Percentiles rank a stretch among this genome's conserved stretches.
phyloP scores from a whole-genome alignment of 768 basidiomycete species.

The Russula vinacea region DNA sequence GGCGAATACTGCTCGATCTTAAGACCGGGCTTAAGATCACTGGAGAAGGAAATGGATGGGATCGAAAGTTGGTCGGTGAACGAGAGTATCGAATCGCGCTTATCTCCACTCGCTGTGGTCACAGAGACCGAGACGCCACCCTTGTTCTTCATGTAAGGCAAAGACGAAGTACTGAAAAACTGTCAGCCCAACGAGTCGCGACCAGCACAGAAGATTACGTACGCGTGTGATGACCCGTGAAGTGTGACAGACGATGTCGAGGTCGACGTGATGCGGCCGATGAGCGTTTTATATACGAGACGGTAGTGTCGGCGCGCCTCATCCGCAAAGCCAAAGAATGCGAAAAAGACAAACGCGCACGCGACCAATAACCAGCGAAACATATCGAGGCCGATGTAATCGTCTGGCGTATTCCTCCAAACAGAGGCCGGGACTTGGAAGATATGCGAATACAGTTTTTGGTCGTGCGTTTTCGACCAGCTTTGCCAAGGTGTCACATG shows the following conservation, averaged over 20 bases:
- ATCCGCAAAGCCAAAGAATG: conserved; percentile 53
- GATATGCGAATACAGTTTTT: conserved; percentile 46
- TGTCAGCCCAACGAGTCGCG: not conserved
- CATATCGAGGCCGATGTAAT: conserved; percentile 34
- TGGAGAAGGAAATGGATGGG: conserved; percentile 18
- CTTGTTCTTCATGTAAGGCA: conserved; percentile 15
- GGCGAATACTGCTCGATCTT: conserved; percentile 19
- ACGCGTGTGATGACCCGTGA: conserved; percentile 16
- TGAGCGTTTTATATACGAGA: conserved; percentile 32
- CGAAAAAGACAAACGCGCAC: conserved; percentile 46
- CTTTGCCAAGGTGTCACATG: conserved; percentile 42
- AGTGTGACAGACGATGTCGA: conserved; percentile 18
- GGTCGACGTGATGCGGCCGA: conserved; percentile 33
- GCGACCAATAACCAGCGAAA: conserved; percentile 43
- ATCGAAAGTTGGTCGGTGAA: conserved; percentile 25
- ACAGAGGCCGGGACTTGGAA: conserved; percentile 36
- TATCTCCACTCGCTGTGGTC: not conserved
- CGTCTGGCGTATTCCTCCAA: conserved; percentile 37
- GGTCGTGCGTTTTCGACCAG: conserved; percentile 51
- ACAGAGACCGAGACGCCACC: conserved; percentile 19
- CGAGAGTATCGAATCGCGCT: conserved; percentile 15
- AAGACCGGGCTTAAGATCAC: conserved; percentile 17
- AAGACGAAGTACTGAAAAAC: conserved; percentile 7
- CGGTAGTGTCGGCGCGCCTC: conserved; percentile 46
- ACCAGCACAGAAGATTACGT: not conserved